Conservation (phyloP, 2,329 filamentous ascomycete genomes). For the Xylariaceae sp. region DNA sequence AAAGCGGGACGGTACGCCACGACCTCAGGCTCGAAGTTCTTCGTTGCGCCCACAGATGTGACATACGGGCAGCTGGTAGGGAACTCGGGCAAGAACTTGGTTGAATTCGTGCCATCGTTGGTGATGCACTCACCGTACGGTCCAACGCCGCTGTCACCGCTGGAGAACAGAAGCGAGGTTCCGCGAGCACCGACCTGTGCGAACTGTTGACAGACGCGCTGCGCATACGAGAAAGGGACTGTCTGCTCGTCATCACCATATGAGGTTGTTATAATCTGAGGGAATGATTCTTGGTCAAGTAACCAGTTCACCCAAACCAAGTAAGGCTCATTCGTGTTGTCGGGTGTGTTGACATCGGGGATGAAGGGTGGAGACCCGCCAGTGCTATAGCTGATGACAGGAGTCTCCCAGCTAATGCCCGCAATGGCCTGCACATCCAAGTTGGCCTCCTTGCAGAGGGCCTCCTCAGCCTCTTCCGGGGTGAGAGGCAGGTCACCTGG, state of each 20-base stretch:
- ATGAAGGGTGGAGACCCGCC: constrained; percentile 29
- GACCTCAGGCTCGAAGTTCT: constrained; percentile 30
- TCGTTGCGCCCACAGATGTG: constrained; percentile 28
- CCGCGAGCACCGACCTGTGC: constrained; percentile 50
- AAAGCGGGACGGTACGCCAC: constrained; percentile 31
- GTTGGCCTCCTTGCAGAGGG: constrained; percentile 25
- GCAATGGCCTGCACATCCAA: constrained; percentile 28
- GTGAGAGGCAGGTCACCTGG: constrained; percentile 25
- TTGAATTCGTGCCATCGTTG: constrained; percentile 53
- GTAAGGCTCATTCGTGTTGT: constrained; percentile 51
- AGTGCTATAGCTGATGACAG: constrained; percentile 28
- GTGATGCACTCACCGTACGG: constrained; percentile 36
- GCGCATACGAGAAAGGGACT: constrained; percentile 47
- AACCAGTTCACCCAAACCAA: constrained; percentile 50
- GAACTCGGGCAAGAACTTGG: constrained; percentile 51
- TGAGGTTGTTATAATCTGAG: constrained; percentile 53
- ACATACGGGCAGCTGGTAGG: constrained; percentile 40
- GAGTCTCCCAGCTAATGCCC: constrained; percentile 26
- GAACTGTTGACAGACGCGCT: constrained; percentile 48
- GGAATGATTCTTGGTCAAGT: constrained; percentile 40
- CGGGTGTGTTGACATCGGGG: constrained; percentile 17
- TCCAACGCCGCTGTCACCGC: constrained; percentile 44
- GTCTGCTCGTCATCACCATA: constrained; percentile 56
- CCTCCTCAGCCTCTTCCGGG: constrained; percentile 15
- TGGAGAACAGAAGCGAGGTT: constrained; percentile 45